Base-by-base conservation (phyloP, 805 yeast species). In the Brettanomyces sp. region DNA sequence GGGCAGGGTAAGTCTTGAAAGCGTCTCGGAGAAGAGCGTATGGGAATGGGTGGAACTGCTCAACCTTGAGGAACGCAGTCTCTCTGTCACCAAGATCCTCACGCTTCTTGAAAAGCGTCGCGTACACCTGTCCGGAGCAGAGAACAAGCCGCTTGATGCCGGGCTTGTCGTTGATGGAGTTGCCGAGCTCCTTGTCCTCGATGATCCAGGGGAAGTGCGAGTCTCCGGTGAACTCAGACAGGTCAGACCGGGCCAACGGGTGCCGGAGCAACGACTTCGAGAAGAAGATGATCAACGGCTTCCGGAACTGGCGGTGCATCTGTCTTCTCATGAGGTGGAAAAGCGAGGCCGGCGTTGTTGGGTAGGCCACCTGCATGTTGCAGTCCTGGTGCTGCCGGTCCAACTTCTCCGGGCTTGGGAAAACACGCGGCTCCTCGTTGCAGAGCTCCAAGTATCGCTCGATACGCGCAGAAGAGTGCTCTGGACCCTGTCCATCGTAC, bases 401-500 rank as follows among this genome's bases (percentile, higher is more conserved):
- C 55, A 93, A 76, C 69, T 88, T 87, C 60, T 84, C 90, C 49
- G 74, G 80, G 38, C 87, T 66, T 64, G 99, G 99, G 95, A 87
- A 93, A 59, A 62, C 70, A 70, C 98, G 85, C 60, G 87, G 88
- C 67, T 93, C 99, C 73, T 93, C 99, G 65, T 90, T 90, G 63
- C 96, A 84, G 63, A 93, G 70, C 73, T 87, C 96, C 68, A 93
- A 76, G 73, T 89, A 93, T 74, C 99, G 83, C 74, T 93, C 99
- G 46, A 93, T 69, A 77, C 98, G 84, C 60, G 95, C 98, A 47
- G 96, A 86, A 25, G 99, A 93, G 72, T 93, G 99, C 74, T 93
- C 99, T 55, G 99, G 98, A 61, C 99, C 99, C 74, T 93, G 99
- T 56, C 99, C 99, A 66, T 93, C 99, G 67, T 90, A 93, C 73